phyloP scores from a whole-genome alignment of 2,329 filamentous ascomycete species.

The Pseudogymnoascus pannorum region DNA sequence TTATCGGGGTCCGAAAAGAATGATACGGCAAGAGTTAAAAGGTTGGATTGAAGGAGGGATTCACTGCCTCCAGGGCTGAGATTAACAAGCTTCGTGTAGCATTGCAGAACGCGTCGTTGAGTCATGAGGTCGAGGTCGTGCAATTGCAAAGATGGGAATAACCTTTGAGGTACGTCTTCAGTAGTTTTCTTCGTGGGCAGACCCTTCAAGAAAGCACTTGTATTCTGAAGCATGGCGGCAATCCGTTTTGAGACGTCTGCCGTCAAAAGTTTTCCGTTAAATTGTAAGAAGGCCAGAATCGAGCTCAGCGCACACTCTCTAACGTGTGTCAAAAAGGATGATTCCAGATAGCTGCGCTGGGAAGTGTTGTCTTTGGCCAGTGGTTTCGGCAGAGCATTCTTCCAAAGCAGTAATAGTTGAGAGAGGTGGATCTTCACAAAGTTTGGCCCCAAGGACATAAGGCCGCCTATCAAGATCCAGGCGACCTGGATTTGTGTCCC shows the following conservation, averaged over 20 bases:
- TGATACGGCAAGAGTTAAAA: conserved; percentile 81
- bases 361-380: conserved; percentile 86
- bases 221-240: conserved; percentile 90
- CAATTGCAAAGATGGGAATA: conserved; percentile 79
- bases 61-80: conserved; percentile 83
- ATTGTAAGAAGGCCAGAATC: conserved; percentile 85
- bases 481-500: conserved; percentile 95
- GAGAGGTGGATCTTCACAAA: conserved; percentile 98
- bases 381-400: conserved; percentile 91
- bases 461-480: conserved; percentile 91
- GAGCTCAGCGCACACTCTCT: conserved; percentile 89
- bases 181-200: conserved; percentile 76
- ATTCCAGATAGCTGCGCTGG: conserved; percentile 75
- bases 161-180: conserved; percentile 76
- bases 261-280: conserved; percentile 85
- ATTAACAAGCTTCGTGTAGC: conserved; percentile 85
- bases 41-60: conserved; percentile 79
- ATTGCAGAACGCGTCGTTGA: conserved; percentile 84
- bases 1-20: conserved; percentile 91
- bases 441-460: conserved; percentile 94
- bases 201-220: conserved; percentile 78
- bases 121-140: conserved; percentile 91
- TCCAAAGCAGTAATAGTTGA: conserved; percentile 89
- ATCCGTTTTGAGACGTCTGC: conserved; percentile 91
- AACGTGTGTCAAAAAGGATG: conserved; percentile 89